Evolutionary conservation across 2,329 filamentous ascomycete genomes (phyloP), one percentile per base, ranked within the genome.

Genomic region (Trichoderma gracile): DNA sequence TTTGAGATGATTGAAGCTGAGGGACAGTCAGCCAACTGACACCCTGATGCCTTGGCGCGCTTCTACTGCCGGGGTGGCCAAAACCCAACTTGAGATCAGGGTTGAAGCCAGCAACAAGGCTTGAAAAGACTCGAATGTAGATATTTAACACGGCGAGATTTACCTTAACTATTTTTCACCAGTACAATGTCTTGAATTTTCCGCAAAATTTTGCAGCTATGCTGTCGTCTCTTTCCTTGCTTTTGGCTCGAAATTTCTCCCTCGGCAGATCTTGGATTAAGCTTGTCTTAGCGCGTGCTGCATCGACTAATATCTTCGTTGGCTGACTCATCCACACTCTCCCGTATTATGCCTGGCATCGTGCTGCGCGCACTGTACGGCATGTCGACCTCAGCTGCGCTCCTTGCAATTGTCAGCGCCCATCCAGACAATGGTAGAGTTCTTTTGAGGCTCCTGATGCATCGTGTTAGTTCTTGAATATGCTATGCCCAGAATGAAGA

Each of bases 211-310:
- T 30, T 2, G 17, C 14, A 23, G n/a, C 5, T 12, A 38, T 23
- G 15, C 27, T 47, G 43, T 40, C 7, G 8, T 9, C 25, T 17
- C 15, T 42, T 38, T 19, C 15, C 10, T 19, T 45, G 30, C 38
- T 45, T 25, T 19, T 52, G 15, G 21, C 30, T 21, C 40, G 10
- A 21, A 10, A 23, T 40, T 17, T 10, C n/a, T 46, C 43, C 25
- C 45, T 49, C 17, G 33, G 23, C 5, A n/a, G 49, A 62, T 62
- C 58, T 38, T 62, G 19, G 25, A 54, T 62, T 54, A 62, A 62
- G 46, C 58, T 54, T 50, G 58, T 17, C 49, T 62, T 62, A 46
- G 58, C 58, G 58, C 58, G 58, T 54, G 53, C 45, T 46, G 53
- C 58, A 46, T 46, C 58, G 58, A 62, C 58, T 62, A 62, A 62